Percentiles rank a stretch among this genome's conserved stretches.
Evolutionary conservation across 2,329 filamentous ascomycete species (phyloP).

Genomic region (Trichoderma atroviride): DNA sequence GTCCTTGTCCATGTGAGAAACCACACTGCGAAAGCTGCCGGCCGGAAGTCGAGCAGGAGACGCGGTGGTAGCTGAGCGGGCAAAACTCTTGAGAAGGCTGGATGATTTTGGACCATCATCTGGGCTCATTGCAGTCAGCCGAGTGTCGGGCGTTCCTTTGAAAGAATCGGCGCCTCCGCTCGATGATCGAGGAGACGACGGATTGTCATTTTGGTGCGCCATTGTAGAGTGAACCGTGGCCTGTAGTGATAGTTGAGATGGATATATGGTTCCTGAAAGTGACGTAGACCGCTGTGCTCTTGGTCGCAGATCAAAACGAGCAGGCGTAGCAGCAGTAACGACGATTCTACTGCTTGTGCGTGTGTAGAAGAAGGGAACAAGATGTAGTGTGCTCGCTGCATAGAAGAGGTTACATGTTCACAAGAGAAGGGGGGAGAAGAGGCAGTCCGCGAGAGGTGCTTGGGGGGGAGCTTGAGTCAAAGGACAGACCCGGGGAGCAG

Average conservation of each 20-base stretch:
- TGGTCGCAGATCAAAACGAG: not conserved
- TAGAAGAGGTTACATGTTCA: not conserved
- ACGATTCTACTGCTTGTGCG: not conserved
- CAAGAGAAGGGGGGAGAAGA: not conserved
- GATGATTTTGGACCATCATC: constrained; percentile 54
- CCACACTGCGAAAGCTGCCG: constrained; percentile 33
- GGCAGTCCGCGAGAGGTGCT: not conserved
- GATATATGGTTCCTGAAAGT: constrained; percentile 4
- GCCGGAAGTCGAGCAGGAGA: constrained; percentile 34
- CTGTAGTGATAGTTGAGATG: not conserved
- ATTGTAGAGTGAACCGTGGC: constrained; percentile 34
- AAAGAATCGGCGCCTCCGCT: constrained; percentile 57
- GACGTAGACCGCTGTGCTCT: constrained; percentile 1
- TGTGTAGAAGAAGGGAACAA: not conserved
- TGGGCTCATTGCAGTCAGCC: constrained; percentile 65
- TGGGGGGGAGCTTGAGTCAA: not conserved
- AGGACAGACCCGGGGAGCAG: constrained; percentile 3
- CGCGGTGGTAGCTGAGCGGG: constrained; percentile 37
- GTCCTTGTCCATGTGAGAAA: constrained; percentile 48
- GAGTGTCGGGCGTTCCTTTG: constrained; percentile 66
- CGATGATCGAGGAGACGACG: constrained; percentile 56
- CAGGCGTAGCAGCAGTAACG: not conserved
- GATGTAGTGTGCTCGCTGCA: not conserved
- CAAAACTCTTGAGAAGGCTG: constrained; percentile 41
- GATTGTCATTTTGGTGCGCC: constrained; percentile 48